A percentile compares a stretch with the other conserved stretches of the same genome.
Conservation (phyloP, 2,329 filamentous ascomycete species). For the Pleoardoris graminearum region DNA sequence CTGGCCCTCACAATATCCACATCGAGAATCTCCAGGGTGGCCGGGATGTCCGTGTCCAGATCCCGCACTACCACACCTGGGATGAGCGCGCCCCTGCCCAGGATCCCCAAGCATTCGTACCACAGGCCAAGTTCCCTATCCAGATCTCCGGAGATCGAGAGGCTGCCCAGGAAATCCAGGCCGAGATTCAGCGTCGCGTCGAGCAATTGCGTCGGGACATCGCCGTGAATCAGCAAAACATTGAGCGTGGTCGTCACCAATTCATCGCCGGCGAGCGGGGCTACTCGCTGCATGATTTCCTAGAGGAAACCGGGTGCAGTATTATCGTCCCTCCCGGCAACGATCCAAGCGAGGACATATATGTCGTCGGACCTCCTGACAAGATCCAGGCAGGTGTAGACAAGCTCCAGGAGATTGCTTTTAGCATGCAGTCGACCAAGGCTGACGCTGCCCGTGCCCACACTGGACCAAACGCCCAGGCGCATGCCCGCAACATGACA, state of each 20-base stretch:
- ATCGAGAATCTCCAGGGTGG: slow-evolving; percentile 70
- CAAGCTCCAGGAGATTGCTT: slow-evolving; percentile 84
- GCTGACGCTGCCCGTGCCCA: slow-evolving; percentile 83
- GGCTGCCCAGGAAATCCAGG: slow-evolving; percentile 77
- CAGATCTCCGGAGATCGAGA: slow-evolving; percentile 82
- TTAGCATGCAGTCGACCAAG: slow-evolving; percentile 80
- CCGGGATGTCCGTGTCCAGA: slow-evolving; percentile 76
- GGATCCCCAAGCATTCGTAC: slow-evolving; percentile 67
- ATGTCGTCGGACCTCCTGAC: slow-evolving; percentile 77
- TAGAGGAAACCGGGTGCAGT: slow-evolving; percentile 86
- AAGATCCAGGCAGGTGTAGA: slow-evolving; percentile 76
- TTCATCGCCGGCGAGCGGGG: slow-evolving; percentile 90
- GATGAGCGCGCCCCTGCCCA: slow-evolving; percentile 68
- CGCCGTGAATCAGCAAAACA: slow-evolving; percentile 74
- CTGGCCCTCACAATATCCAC: slow-evolving; percentile 72
- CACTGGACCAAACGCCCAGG: slow-evolving; percentile 70
- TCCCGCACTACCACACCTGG: slow-evolving; percentile 81
- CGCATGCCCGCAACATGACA: slow-evolving; percentile 83
- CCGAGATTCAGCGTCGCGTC: slow-evolving; percentile 78
- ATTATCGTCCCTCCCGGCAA: slow-evolving; percentile 77
- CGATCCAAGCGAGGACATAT: slow-evolving; percentile 80
- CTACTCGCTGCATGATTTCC: slow-evolving; percentile 80
- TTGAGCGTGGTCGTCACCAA: slow-evolving; percentile 86
- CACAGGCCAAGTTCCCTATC: slow-evolving; percentile 77
- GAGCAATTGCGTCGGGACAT: slow-evolving; percentile 76